Evolutionary conservation across 495 filamentous ascomycete species (phyloP).

Genomic region (Amniculicola lignicola): DNA sequence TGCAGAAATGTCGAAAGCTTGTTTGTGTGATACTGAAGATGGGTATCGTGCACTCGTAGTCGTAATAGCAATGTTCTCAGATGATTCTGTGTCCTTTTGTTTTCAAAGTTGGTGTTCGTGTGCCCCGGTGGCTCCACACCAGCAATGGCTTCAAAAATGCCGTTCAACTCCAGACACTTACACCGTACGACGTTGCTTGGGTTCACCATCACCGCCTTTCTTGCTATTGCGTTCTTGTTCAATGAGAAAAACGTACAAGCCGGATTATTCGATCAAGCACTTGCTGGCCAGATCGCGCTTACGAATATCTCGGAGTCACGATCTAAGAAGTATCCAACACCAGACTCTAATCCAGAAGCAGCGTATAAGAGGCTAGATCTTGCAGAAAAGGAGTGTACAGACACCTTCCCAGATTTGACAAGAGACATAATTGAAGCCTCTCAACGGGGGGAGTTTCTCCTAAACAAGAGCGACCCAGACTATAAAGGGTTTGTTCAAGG

Average conservation of each 20-base stretch:
- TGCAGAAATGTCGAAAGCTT: constrained; percentile 5
- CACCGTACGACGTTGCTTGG: neutral
- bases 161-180: neutral
- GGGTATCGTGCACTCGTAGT: neutral
- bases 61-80: neutral
- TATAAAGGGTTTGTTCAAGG: constrained; percentile 19
- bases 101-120: neutral
- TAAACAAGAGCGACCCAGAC: constrained; percentile 4
- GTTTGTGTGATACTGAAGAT: neutral
- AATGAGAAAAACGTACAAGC: neutral
- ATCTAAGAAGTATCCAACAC: neutral
- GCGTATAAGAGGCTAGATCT: neutral
- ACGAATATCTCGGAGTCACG: too few relatives aligned
- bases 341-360: neutral
- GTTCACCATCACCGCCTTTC: neutral
- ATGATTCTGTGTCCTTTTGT: neutral
- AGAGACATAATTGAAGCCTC: neutral
- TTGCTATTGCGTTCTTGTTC: neutral
- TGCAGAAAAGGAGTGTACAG: constrained; percentile 4
- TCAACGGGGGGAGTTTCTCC: constrained; percentile 2
- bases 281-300: neutral
- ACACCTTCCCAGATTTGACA: neutral
- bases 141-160: neutral
- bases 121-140: neutral
- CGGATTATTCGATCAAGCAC: neutral